Conservation (phyloP, 1,284 basidiomycete species). For the Naganishia liquefaciens region DNA sequence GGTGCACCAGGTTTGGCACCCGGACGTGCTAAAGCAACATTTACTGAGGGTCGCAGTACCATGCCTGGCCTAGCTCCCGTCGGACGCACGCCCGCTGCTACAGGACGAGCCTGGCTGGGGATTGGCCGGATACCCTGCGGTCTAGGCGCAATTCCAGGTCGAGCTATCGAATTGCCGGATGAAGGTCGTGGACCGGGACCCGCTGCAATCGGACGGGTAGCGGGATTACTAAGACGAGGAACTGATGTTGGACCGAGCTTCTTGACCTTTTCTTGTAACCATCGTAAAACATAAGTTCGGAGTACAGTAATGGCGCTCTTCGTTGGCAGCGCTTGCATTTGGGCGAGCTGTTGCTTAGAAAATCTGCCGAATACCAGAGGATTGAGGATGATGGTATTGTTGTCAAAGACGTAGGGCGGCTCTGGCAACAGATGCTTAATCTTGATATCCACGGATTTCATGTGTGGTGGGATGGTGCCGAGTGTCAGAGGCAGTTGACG, state of each 20-base stretch:
- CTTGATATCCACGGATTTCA: slow-evolving; percentile 24
- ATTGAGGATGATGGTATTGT: slow-evolving; percentile 78
- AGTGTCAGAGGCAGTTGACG: slow-evolving; percentile 62
- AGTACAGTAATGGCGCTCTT: slow-evolving; percentile 78
- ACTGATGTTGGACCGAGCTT: slow-evolving; percentile 47
- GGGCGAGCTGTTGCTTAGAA: slow-evolving; percentile 68
- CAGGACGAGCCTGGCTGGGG: slow-evolving; percentile 15
- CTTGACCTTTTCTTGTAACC: slow-evolving; percentile 73
- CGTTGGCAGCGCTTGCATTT: slow-evolving; percentile 76
- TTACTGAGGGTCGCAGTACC: background rate
- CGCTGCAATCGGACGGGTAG: slow-evolving; percentile 12
- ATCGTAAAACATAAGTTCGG: slow-evolving; percentile 79
- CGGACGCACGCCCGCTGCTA: slow-evolving; percentile 19
- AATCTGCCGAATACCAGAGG: slow-evolving; percentile 80
- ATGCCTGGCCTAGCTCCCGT: slow-evolving; percentile 4
- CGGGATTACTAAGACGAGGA: slow-evolving; percentile 10
- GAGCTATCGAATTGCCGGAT: background rate
- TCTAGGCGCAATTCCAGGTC: slow-evolving; percentile 11
- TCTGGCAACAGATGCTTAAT: slow-evolving; percentile 52
- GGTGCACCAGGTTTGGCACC: slow-evolving; percentile 5
- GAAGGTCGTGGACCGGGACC: slow-evolving; percentile 5
- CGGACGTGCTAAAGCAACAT: background rate
- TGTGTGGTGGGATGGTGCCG: slow-evolving; percentile 58
- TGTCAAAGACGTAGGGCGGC: slow-evolving; percentile 78
- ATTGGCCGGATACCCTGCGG: slow-evolving; percentile 15